Conservation (phyloP, 2,329 filamentous ascomycete genomes). For the Fusarium euwallaceae region DNA sequence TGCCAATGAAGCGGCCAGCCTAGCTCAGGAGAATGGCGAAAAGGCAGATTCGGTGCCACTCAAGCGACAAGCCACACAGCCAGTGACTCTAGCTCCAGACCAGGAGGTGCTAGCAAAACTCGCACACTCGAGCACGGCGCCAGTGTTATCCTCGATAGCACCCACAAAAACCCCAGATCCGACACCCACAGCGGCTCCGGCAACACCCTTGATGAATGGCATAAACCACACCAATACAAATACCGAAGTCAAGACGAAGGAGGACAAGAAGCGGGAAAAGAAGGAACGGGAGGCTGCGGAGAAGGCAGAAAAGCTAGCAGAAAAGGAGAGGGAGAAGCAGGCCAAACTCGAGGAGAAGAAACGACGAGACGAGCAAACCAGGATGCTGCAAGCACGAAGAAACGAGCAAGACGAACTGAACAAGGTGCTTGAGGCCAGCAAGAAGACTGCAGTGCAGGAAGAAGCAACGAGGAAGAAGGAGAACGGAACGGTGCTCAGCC, state of each 20-base stretch:
- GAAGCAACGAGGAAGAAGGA: constrained; percentile 58
- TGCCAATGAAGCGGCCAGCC: constrained; percentile 68
- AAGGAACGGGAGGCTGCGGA: constrained; percentile 72
- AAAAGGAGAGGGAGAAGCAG: constrained; percentile 53
- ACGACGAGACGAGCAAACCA: constrained; percentile 67
- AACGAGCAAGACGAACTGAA: constrained; percentile 73
- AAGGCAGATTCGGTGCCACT: constrained; percentile 60
- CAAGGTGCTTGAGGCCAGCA: constrained; percentile 75
- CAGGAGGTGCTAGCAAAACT: constrained; percentile 69
- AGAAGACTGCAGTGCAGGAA: constrained; percentile 69
- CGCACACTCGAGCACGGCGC: constrained; percentile 76
- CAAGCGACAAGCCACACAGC: constrained; percentile 65
- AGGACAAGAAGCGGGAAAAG: constrained; percentile 75
- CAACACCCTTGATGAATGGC: constrained; percentile 33
- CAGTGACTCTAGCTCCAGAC: constrained; percentile 60
- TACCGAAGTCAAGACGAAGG: constrained; percentile 62
- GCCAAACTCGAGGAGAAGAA: constrained; percentile 60
- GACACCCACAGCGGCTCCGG: constrained; percentile 19
- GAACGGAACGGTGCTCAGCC: constrained; percentile 51
- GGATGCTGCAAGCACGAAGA: constrained; percentile 64
- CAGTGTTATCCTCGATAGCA: constrained; percentile 50
- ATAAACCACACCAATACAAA: constrained; percentile 39
- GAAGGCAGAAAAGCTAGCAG: constrained; percentile 69
- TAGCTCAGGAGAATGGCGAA: constrained; percentile 64
- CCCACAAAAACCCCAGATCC: constrained; percentile 23